Base-by-base conservation (phyloP, 2,329 filamentous ascomycete species). In the Paracorniculantispora psalliotae region DNA sequence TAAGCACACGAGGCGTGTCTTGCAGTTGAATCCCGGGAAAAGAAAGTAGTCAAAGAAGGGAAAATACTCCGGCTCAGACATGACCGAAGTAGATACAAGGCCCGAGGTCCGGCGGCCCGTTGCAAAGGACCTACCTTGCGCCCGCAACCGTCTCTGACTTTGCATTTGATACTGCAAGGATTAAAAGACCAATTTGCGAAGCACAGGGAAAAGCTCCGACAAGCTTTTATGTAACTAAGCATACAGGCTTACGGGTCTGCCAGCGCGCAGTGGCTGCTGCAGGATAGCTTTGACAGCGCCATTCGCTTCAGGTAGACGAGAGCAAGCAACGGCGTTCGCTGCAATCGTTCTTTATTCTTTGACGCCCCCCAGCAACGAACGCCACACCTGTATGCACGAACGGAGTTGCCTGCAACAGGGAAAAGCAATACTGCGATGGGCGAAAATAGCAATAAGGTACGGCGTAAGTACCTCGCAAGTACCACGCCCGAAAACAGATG, bases 311-410 rank as follows among this genome's bases (percentile, higher is more conserved):
- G 28, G 10, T 35, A 21, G n/a, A 50, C 25, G 19, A 21, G 33
- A 52, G 15, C 9, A 44, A 37, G 30, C n/a, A 51, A 39, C 6
- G 30, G 21, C 9, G 44, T 30, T 48, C 30, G 26, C 47, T 49
- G 41, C 9, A 4, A 13, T 47, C 15, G 25, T 25, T n/a, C 25
- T 7, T 1, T 8, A 15, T 23, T 47, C 21, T 39, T 48, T 54
- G 51, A 28, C 46, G 4, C 46, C 25, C 26, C 46, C 46, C 4
- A 15, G 15, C 46, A 23, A 25, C n/a, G n/a, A 19, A 44, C 55
- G 46, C 54, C 54, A 57, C 33, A 33, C 54, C 54, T 57, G 54
- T 23, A 57, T 48, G 46, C 44, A 57, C 23, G 35, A 30, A 50
- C 19, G 21, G 52, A 47, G 53, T 56, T 48, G 37, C 15, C 23